These are phyloP conservation scores for Suhomyces sp. DNA, from an alignment of 805 yeast genomes.

Conservation along the genomic window DNA sequence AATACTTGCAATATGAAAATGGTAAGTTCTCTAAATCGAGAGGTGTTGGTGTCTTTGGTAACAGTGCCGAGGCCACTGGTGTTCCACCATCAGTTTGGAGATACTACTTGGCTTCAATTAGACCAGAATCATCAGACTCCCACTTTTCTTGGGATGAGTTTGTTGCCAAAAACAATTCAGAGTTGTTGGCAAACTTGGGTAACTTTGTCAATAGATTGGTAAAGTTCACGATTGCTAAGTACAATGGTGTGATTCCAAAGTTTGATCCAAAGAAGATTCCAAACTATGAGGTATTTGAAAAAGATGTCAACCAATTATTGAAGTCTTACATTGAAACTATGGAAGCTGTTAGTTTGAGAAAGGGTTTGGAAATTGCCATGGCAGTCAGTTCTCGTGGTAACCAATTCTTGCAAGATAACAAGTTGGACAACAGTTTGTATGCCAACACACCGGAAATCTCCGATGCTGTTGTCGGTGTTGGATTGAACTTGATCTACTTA, in stretches of 20 bases:
- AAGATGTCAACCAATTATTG: slow-evolving; percentile 65
- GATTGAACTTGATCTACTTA: slow-evolving; percentile 81
- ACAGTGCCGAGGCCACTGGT: slow-evolving; percentile 93
- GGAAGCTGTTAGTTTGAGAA: slow-evolving; percentile 79
- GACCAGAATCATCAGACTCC: slow-evolving; percentile 96
- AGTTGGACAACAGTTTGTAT: slow-evolving; percentile 84
- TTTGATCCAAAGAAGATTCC: slow-evolving; percentile 50
- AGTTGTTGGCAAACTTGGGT: slow-evolving; percentile 92
- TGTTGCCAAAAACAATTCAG: slow-evolving; percentile 90
- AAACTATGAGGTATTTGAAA: slow-evolving; percentile 44
- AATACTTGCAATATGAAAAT: slow-evolving; percentile 94
- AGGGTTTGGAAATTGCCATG: slow-evolving; percentile 92
- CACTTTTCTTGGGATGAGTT: slow-evolving; percentile 98
- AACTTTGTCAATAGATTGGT: slow-evolving; percentile 93
- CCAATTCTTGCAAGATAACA: slow-evolving; percentile 92
- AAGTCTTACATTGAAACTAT: slow-evolving; percentile 62
- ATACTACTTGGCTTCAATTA: slow-evolving; percentile 84
- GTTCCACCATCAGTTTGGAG: slow-evolving; percentile 94
- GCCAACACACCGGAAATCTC: slow-evolving; percentile 73
- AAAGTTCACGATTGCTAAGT: slow-evolving; percentile 86
- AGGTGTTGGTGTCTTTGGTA: slow-evolving; percentile 97
- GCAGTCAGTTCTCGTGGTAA: slow-evolving; percentile 89
- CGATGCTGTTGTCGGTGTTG: slow-evolving; percentile 91
- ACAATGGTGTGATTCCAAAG: slow-evolving; percentile 83
- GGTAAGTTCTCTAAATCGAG: slow-evolving; percentile 99